A percentile compares a stretch with the other conserved stretches of the same genome.
phyloP scores from a whole-genome alignment of 306 rosid genomes.

The Lupinus albus region DNA sequence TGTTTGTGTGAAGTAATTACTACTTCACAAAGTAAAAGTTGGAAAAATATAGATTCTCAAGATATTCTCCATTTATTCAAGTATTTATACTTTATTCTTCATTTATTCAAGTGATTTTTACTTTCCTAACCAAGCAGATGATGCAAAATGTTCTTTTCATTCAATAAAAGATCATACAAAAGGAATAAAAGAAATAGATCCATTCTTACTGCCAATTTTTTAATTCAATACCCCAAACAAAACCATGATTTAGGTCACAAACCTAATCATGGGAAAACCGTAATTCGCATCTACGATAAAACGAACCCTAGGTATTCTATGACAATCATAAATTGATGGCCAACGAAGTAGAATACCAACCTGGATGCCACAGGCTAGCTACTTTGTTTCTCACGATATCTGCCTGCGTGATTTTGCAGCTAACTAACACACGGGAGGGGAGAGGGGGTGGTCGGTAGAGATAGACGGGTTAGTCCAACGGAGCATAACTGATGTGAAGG shows the following conservation, averaged over 20 bases:
- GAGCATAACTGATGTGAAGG: neutral
- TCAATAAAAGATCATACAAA: neutral
- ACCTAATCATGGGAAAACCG: neutral
- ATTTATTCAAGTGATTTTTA: neutral
- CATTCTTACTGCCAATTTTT: neutral
- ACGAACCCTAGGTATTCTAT: neutral
- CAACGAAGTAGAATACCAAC: conserved; percentile 11
- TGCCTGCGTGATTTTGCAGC: neutral
- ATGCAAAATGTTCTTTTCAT: conserved; percentile 10
- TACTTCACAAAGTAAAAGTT: neutral
- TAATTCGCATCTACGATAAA: neutral
- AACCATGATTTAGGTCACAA: neutral
- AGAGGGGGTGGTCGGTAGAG: neutral
- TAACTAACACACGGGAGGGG: neutral
- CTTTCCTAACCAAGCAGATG: neutral
- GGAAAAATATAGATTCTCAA: neutral
- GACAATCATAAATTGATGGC: neutral
- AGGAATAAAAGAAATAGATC: neutral
- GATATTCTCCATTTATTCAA: neutral
- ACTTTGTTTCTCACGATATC: neutral
- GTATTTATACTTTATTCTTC: neutral
- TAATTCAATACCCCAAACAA: neutral
- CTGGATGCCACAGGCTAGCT: conserved; percentile 19
- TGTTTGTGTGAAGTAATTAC: neutral
- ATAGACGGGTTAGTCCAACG: neutral